Evolutionary conservation across 225 moss, liverwort and hornwort species (phyloP).

Genomic region (Ulota crispa): DNA sequence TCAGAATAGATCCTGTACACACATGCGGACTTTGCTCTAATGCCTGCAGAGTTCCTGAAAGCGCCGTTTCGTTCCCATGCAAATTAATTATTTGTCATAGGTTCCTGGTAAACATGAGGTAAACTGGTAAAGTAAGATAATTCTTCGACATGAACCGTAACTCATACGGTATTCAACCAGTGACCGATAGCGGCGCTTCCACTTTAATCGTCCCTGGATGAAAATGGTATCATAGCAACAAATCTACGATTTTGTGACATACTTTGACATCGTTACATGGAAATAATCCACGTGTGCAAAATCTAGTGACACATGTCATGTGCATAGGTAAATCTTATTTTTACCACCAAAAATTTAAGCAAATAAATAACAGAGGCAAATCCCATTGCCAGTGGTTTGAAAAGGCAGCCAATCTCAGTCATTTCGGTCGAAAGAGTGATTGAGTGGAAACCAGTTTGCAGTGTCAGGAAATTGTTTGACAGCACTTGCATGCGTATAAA

Average conservation of each 20-base stretch:
- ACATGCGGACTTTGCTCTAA: not conserved
- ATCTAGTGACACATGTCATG: no score
- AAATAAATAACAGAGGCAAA: no score
- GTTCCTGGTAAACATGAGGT: not conserved
- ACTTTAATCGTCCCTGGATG: not conserved
- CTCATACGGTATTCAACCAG: no score
- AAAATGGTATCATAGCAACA: not conserved
- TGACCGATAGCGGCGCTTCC: not conserved
- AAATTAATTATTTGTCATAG: not conserved
- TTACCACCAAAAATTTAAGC: no score
- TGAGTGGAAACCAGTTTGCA: no score
- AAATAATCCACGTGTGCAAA: not conserved
- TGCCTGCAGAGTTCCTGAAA: not conserved
- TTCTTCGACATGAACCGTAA: not conserved
- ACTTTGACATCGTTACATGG: not conserved
- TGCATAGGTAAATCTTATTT: no score
- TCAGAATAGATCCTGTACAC: not conserved
- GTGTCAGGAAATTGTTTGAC: no score
- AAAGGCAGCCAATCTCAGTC: no score
- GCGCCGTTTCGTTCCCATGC: not conserved
- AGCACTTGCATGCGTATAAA: no score
- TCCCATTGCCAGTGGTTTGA: no score
- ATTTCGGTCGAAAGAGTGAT: no score
- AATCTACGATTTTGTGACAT: not conserved
- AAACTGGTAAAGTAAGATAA: not conserved